Evolutionary conservation across 352 stramenopile species (phyloP), one percentile per base, ranked within the genome.

Genomic region (Pythium inflatum): DNA sequence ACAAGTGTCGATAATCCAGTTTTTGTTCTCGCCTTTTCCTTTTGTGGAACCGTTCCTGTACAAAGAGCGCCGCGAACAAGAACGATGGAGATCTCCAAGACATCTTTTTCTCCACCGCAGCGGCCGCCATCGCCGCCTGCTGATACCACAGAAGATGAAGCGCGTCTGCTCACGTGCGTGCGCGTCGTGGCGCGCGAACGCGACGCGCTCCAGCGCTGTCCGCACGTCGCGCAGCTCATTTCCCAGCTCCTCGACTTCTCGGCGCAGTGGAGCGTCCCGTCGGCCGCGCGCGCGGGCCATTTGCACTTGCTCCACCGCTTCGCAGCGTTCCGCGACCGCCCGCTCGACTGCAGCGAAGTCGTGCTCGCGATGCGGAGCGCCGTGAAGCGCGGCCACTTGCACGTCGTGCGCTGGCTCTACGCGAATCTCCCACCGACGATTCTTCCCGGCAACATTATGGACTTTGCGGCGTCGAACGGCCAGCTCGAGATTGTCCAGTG

Each of bases 401-500:
- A 36, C 20, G 71, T 91, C 18, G 74, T 95, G 7, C 69, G 82
- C 49, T 95, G 87, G 87, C 69, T 91, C 18, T 87, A 79, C 27
- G 68, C 72, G 0, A 88, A 93, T 56, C 74, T 81, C 1, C 81
- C 83, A 6, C 68, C 81, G 30, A 81, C 78, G 62, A 75, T 79
- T 13, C 79, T 88, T 20, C 89, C 83, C 1, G 80, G 80, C 31
- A 82, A 79, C 66, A 78, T 91, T n/a, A 92, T 95, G 84, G 85
- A 95, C 74, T 93, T 86, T 62, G 86, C 88, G 0, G 88, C 88
- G 58, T 74, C 85, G 31, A 78, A 80, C 25, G 88, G 88, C 0
- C 86, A 93, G 64, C 73, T 95, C 11, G 60, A 76, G 36, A 79
- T 92, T 30, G 73, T 95, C 20, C 83, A 88, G 45, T 94, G 85